Evolutionary conservation across 139 green algal species (phyloP), one percentile per base, ranked within the genome.

Genomic region (Auxenochlorella pyrenoidosa): DNA sequence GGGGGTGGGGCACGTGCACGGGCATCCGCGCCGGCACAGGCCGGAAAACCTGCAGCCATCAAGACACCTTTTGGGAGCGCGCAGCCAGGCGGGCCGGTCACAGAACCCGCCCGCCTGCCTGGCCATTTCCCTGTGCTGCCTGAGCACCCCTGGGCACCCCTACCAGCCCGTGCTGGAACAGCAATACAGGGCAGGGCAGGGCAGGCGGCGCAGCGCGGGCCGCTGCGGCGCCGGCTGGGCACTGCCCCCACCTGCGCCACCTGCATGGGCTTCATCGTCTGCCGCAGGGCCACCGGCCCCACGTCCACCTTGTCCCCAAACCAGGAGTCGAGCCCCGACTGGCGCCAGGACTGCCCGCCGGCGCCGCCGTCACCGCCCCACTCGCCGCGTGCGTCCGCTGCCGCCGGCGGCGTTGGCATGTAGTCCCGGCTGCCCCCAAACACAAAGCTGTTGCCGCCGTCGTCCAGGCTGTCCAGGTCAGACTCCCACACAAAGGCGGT

Each of bases 261-360:
- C 30, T 38, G 44, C 73, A 75, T 71, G 21, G 87, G 87, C 51
- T 65, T 18, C 54, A 84, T 36, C 0, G 68, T 41, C 24, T 30
- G 41, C 38, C 54, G 22, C 84, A 87, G 58, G 65, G 77, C 41
- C 54, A 92, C 34, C 5, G 84, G 78, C 0, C 89, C 89, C 0
- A 73, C 86, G 59, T 92, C 85, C 26, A 92, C 85, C 79, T 92
- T 92, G 65, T 75, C 85, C 24, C 78, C 85, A 82, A 92, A 92
- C 89, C 89, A 92, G 18, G 68, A 85, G 78, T 92, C 85, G 21
- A 91, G 24, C 22, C 80, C 66, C 6, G 88, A 75, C 59, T 63
- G 36, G 86, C 58, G 77, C 63, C 84, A 72, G 71, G 79, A 60
- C 86, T 63, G 5, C 88, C 88, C 75, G 89, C 78, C 43, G 75